Conservation (phyloP, 768 basidiomycete genomes). For the Suillus spraguei region DNA sequence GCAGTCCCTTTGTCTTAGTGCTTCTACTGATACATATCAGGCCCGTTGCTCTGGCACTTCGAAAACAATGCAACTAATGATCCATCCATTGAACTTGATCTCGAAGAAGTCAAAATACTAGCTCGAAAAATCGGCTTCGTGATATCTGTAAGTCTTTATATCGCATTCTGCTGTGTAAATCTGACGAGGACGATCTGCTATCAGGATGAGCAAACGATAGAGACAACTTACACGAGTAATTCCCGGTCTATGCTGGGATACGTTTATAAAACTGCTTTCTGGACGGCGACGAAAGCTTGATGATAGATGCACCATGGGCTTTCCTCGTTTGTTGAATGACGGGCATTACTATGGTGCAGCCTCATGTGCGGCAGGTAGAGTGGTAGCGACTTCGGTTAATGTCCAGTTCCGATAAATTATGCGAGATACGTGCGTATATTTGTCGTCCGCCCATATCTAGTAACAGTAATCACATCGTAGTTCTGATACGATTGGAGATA, state of each 20-base stretch:
- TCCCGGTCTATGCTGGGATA: slow-evolving; percentile 81
- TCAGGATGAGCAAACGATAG: slow-evolving; percentile 79
- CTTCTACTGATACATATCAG: slow-evolving; percentile 35
- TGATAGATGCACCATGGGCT: background rate
- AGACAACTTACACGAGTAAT: slow-evolving; percentile 88
- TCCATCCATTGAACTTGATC: slow-evolving; percentile 80
- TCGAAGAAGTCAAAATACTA: slow-evolving; percentile 86
- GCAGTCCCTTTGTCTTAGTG: background rate
- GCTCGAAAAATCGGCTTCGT: slow-evolving; percentile 79
- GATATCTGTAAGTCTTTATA: slow-evolving; percentile 59
- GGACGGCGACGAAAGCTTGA: slow-evolving; percentile 62
- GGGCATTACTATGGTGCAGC: background rate
- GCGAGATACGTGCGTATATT: background rate
- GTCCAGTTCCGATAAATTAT: background rate
- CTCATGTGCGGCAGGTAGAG: background rate
- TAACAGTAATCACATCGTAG: background rate
- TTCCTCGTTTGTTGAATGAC: slow-evolving; percentile 4
- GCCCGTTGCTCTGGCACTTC: slow-evolving; percentile 96
- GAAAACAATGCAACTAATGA: slow-evolving; percentile 87
- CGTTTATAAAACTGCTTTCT: slow-evolving; percentile 83
- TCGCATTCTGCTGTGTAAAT: background rate
- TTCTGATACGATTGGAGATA: background rate
- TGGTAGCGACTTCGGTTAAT: background rate
- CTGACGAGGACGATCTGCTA: slow-evolving; percentile 7
- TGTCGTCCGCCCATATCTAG: background rate